Evolutionary conservation across 352 stramenopile genomes (phyloP), one percentile per base, ranked within the genome.

Genomic region (Globisporangium mamillatum): DNA sequence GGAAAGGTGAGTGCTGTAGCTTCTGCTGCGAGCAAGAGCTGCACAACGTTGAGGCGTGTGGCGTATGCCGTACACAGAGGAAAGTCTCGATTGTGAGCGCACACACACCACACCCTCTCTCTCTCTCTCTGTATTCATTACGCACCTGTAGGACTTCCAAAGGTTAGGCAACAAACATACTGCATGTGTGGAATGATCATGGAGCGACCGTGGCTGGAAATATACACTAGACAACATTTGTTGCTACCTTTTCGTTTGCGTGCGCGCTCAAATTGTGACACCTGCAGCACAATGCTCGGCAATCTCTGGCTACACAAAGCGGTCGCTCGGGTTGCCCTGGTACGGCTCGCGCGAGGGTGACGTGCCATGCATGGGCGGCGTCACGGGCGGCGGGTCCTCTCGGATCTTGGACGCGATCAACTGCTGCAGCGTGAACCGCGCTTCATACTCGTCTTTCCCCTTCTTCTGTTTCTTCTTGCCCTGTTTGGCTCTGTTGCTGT

Each of bases 371-470:
- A 18, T 60, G 12, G 65, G 48, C 1, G 65, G 65, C 24, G 65
- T 66, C 52, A 34, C 48, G 18, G 38, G 44, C 7, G 65, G 38
- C 25, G 65, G 57, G 4, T 66, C 65, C 9, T 59, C 65, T 41
- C 65, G 57, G n/a, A 70, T 70, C 58, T 70, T 70, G 58, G 65
- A 29, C 34, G 65, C 65, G 25, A 70, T 70, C n/a, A 65, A 48
- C 36, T 66, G 22, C 48, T 70, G 65, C 0, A 70, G 50, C 48
- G 65, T 70, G 34, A 70, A 54, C 12, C 58, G 46, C 12, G 46
- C 14, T 27, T 70, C 65, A 16, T 34, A 64, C 14, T 46, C 38
- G 6, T 20, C 44, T 22, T 52, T 38, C 7, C 56, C 3, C 25
- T 59, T 58, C 53, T 20, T 16, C 29, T 25, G 9, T 10, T 61